Evolutionary conservation across 257 asterid species (phyloP), one percentile per base, ranked within the genome.

Genomic region (Linderniella brevidens): DNA sequence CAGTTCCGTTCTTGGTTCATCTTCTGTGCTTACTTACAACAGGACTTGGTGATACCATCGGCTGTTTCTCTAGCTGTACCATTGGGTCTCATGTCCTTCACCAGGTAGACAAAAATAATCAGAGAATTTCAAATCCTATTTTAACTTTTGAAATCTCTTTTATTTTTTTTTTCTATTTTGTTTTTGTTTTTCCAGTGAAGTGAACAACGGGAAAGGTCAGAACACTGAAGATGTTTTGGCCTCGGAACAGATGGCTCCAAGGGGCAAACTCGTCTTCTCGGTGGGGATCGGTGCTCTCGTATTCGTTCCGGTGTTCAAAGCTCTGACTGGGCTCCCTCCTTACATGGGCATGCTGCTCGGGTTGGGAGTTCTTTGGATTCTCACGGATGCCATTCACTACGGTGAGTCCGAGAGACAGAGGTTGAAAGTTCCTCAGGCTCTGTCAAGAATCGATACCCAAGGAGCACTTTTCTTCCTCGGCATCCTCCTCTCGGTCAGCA

Each of bases 381-480:
- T 90, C 54, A 90, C 98, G 2, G 96, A 90, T 65, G 96, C 98
- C 55, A 90, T 85, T 66, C 98, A 90, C 72, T 85, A 68, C 38
- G 98, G 98, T 41, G 98, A 78, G 75, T 69, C 94, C 0, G 96
- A 81, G 69, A 77, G 82, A 60, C 92, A 77, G 47, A 68, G 54
- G 5, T 64, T 90, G 54, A 90, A 90, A 81, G 94, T 90, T 41
- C 96, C 96, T 15, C 94, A 90, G 58, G 98, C 96, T 63, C 70
- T 90, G 61, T 90, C 96, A 15, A 82, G 98, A 53, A 85, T 90
- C 18, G 96, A 90, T 71, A 81, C 98, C 56, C 96, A 90, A 68
- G 96, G 96, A 68, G 93, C 70, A 54, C 93, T 90, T 48, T 90
- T 88, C 71, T 90, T 85, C 78, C 98, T 90, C n/a, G 98, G 98